Evolutionary conservation across 768 basidiomycete genomes (phyloP).

Genomic region (Pulveroboletus sp.): DNA sequence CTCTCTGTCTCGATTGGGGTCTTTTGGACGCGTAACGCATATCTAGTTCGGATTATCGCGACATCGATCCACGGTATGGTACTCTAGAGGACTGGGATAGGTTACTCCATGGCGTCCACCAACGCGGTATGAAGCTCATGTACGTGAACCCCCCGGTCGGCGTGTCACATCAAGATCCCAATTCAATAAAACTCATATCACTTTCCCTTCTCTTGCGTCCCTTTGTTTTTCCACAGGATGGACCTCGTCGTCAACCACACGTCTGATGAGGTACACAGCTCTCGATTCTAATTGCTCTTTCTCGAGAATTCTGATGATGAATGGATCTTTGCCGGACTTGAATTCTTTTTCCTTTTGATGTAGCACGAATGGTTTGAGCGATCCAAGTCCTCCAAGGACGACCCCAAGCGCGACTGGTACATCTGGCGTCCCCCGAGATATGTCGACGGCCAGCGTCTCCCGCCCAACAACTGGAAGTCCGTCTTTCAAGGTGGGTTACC

Average conservation of each 20-base stretch:
- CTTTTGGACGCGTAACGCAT: constrained; percentile 4
- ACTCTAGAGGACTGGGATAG: constrained; percentile 57
- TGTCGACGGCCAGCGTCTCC: constrained; percentile 46
- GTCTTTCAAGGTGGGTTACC: constrained; percentile 50
- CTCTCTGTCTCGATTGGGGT: neutral
- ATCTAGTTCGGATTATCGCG: constrained; percentile 57
- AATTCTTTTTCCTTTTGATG: neutral
- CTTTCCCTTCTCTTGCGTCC: constrained; percentile 1
- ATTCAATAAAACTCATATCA: neutral
- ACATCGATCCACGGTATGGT: constrained; percentile 62
- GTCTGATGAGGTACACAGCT: constrained; percentile 49
- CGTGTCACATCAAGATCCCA: constrained; percentile 10
- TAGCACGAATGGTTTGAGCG: constrained; percentile 71
- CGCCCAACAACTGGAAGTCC: constrained; percentile 74
- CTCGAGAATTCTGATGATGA: too few species aligned
- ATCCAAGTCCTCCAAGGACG: constrained; percentile 45
- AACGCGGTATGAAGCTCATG: constrained; percentile 69
- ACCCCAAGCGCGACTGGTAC: constrained; percentile 72
- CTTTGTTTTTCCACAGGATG: constrained; percentile 42
- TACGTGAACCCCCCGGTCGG: constrained; percentile 26
- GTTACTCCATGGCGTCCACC: constrained; percentile 49
- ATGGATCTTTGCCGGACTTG: neutral
- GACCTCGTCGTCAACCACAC: constrained; percentile 76
- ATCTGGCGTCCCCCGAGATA: constrained; percentile 64
- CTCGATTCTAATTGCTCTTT: neutral